Percentiles rank a stretch among this genome's conserved stretches.
Evolutionary conservation across 2,329 filamentous ascomycete genomes (phyloP).

Genomic region (Paradendryphiella salina): DNA sequence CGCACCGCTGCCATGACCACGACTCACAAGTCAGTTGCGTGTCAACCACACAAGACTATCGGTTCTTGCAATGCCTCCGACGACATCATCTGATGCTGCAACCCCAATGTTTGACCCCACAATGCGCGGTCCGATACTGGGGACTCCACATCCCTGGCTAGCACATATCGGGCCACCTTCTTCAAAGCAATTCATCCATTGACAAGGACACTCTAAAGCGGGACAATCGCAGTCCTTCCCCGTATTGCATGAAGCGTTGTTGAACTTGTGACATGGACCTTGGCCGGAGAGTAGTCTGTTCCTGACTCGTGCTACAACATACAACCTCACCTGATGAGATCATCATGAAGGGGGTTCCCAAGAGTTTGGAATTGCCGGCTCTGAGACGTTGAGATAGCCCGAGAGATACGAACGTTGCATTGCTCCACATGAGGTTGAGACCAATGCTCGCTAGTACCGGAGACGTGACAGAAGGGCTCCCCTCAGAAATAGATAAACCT

Average conservation of each 20-base stretch:
- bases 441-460: no score
- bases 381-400: no score
- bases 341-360: neutral
- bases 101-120: neutral
- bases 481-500: no score
- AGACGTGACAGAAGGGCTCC: no score
- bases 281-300: neutral
- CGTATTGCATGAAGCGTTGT: neutral
- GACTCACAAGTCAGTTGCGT: neutral
- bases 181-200: neutral
- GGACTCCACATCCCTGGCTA: neutral
- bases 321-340: neutral
- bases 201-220: neutral
- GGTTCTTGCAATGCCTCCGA: neutral
- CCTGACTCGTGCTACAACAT: neutral
- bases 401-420: no score
- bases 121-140: neutral
- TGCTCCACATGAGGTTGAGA: no score
- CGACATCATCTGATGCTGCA: neutral
- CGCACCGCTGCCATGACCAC: constrained; percentile 1
- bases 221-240: neutral
- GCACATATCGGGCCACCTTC: neutral
- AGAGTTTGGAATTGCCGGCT: neutral
- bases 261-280: neutral
- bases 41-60: neutral